Evolutionary conservation across 2,329 filamentous ascomycete species (phyloP), one percentile per base, ranked within the genome.

Genomic region (Nectriaceae sp.): DNA sequence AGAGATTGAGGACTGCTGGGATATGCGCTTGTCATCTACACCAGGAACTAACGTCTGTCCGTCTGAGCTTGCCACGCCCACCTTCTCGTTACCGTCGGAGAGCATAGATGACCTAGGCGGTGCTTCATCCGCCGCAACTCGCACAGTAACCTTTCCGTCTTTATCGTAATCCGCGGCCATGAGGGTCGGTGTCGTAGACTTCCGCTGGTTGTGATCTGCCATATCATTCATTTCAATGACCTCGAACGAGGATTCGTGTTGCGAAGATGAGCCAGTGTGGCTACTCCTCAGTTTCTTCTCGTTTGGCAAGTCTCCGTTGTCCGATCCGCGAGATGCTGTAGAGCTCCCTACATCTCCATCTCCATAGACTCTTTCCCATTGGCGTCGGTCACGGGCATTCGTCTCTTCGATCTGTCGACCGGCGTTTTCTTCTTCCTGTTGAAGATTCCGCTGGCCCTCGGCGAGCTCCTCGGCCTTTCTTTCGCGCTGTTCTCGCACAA

Each of bases 301-400:
- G 55, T 70, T 78, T 2, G 71, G 70, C 49, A 72, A 65, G 36
- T 77, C 76, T 19, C 73, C 78, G 22, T 78, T 67, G 11, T 76
- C 80, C 0, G 79, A 87, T 24, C 79, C 76, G 19, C 69, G 70
- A 1, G 75, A 75, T 3, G 54, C 62, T 15, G 65, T 62, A 6
- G 64, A 54, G 44, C 66, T 72, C 41, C 55, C 53, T 5, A 52
- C 53, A 20, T 74, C 69, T 47, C 80, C 82, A 53, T 87, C 76
- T 1, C 88, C 89, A 57, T 96, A 94, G 2, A 80, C 75, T 5
- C 80, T 80, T 65, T 97, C 92, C 92, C 92, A 97, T 52, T 84
- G 73, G 5, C 73, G 73, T 38, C 82, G 77, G 52, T 90, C 87
- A 5, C 76, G 76, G 11, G 78, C 76, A 44, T 80, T 85, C n/a